Evolutionary conservation across 805 yeast genomes (phyloP).

Genomic region (Yamadazyma olivae): DNA sequence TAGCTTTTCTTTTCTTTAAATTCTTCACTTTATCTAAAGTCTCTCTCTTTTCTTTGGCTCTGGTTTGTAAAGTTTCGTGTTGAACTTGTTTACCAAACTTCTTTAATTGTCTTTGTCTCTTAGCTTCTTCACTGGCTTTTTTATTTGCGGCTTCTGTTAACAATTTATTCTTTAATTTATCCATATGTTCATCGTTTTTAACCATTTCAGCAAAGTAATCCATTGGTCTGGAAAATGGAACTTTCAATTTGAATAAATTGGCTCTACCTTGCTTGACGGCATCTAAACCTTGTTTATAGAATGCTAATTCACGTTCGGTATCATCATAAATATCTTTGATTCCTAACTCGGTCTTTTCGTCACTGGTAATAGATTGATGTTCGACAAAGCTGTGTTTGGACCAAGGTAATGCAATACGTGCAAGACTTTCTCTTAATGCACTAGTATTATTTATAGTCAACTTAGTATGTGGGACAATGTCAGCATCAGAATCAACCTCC

Average conservation of each 20-base stretch:
- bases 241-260: slow-evolving; percentile 61
- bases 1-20: slow-evolving; percentile 84
- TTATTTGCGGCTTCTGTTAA: slow-evolving; percentile 77
- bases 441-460: slow-evolving; percentile 81
- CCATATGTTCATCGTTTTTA: slow-evolving; percentile 98
- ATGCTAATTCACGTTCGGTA: slow-evolving; percentile 91
- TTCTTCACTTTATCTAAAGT: slow-evolving; percentile 86
- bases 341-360: slow-evolving; percentile 56
- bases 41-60: slow-evolving; percentile 90
- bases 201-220: slow-evolving; percentile 99
- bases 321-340: slow-evolving; percentile 92
- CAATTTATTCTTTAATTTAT: slow-evolving; percentile 77
- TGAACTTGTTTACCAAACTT: slow-evolving; percentile 98
- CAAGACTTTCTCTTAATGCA: slow-evolving; percentile 72
- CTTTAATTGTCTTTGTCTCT: slow-evolving; percentile 90
- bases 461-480: slow-evolving; percentile 88
- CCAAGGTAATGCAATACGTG: slow-evolving; percentile 65
- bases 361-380: slow-evolving; percentile 71
- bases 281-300: slow-evolving; percentile 88
- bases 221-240: slow-evolving; percentile 88
- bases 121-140: slow-evolving; percentile 90
- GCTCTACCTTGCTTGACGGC: slow-evolving; percentile 75
- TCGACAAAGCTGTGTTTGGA: slow-evolving; percentile 72
- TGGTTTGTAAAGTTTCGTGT: slow-evolving; percentile 85
- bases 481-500: slow-evolving; percentile 91